Conservation (phyloP, 768 basidiomycete genomes). For the Exidia glandulosa region DNA sequence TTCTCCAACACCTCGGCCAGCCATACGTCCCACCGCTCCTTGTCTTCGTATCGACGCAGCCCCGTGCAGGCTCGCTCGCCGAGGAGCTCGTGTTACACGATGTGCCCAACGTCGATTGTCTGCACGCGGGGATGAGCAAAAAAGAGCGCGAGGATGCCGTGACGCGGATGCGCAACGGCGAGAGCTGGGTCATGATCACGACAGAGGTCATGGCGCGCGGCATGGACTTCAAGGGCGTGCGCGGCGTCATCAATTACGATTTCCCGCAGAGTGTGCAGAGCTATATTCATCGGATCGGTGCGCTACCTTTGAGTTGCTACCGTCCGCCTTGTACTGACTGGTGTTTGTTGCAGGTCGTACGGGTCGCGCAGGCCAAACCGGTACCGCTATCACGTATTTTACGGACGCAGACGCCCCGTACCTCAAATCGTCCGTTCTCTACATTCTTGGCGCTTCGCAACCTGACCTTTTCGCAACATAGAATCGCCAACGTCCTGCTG, state of each 20-base stretch:
- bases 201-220: conserved; percentile 98
- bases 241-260: conserved; percentile 93
- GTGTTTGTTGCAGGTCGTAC: conserved; percentile 57
- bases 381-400: conserved; percentile 92
- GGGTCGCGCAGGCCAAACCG: conserved; percentile 84
- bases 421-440: conserved; percentile 78
- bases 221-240: conserved; percentile 93
- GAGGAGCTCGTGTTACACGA: conserved; percentile 74
- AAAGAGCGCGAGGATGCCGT: conserved; percentile 83
- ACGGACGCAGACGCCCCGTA: conserved; percentile 87
- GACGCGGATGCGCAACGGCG: conserved; percentile 72
- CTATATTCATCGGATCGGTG: conserved; percentile 92
- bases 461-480: conserved; percentile 20
- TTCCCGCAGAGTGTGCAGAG: conserved; percentile 93
- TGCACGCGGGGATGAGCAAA: conserved; percentile 84
- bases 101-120: conserved; percentile 71
- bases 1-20: conserved; percentile 66
- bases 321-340: no score
- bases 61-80: conserved; percentile 67
- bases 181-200: conserved; percentile 90
- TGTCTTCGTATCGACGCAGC: conserved; percentile 84
- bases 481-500: conserved; percentile 90
- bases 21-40: conserved; percentile 86
- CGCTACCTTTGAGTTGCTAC: conserved; percentile 6
- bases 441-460: neutral